Evolutionary conservation across 2,329 filamentous ascomycete species (phyloP).

Genomic region (Pseudogymnoascus sp.): DNA sequence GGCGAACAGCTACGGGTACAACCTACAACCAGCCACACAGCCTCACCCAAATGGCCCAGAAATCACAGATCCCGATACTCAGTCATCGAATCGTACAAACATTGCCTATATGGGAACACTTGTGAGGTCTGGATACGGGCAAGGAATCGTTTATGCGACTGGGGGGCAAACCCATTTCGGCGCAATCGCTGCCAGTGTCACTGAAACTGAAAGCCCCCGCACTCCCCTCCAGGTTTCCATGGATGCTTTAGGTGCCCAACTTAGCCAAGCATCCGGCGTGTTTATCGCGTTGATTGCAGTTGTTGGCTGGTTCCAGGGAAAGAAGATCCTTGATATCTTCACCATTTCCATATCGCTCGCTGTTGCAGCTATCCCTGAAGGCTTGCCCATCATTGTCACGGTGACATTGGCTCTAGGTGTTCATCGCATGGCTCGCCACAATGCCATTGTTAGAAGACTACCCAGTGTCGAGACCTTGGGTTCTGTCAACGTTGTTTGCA

Average conservation of each 20-base stretch:
- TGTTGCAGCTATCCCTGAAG: slow-evolving; percentile 92
- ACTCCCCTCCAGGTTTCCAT: slow-evolving; percentile 93
- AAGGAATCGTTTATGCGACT: slow-evolving; percentile 95
- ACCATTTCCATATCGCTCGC: slow-evolving; percentile 95
- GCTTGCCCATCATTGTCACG: slow-evolving; percentile 94
- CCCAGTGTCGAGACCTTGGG: slow-evolving; percentile 96
- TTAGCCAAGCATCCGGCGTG: slow-evolving; percentile 93
- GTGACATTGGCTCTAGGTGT: slow-evolving; percentile 93
- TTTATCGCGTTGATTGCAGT: slow-evolving; percentile 91
- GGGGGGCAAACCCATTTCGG: slow-evolving; percentile 92
- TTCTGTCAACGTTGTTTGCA: slow-evolving; percentile 99
- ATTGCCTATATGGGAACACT: slow-evolving; percentile 98
- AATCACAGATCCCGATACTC: slow-evolving; percentile 56
- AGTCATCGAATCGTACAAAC: slow-evolving; percentile 71
- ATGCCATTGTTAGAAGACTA: slow-evolving; percentile 90
- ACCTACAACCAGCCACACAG: slow-evolving; percentile 32
- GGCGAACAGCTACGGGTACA: slow-evolving; percentile 15
- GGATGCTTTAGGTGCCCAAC: slow-evolving; percentile 92
- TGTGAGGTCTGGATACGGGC: slow-evolving; percentile 88
- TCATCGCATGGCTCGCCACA: slow-evolving; percentile 88
- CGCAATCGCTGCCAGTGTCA: slow-evolving; percentile 87
- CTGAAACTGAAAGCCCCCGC: slow-evolving; percentile 88
- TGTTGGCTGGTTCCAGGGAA: slow-evolving; percentile 83
- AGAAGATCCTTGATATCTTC: slow-evolving; percentile 86
- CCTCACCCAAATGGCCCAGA: slow-evolving; percentile 51